These are phyloP conservation scores for Citrus glauca DNA, from an alignment of 345 rosid genomes.

Conservation along the genomic window DNA sequence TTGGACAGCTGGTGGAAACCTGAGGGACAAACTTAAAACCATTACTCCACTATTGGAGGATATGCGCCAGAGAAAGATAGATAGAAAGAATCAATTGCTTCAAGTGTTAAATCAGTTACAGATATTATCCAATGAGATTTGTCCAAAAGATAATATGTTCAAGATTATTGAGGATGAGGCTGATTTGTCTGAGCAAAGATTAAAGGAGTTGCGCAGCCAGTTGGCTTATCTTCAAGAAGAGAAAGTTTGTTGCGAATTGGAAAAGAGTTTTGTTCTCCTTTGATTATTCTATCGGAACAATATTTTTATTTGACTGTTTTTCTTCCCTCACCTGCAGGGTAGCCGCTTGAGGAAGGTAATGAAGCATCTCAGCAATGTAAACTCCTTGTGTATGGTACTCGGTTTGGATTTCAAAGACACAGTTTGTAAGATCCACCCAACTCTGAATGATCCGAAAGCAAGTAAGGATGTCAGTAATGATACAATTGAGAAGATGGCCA, in stretches of 20 bases:
- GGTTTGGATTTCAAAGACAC: conserved; percentile 50
- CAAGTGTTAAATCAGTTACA: conserved; percentile 43
- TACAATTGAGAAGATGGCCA: conserved; percentile 45
- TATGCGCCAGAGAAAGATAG: conserved; percentile 38
- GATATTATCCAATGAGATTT: conserved; percentile 47
- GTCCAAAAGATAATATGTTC: conserved; percentile 24
- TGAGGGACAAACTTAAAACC: conserved; percentile 43
- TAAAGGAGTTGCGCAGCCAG: conserved; percentile 43
- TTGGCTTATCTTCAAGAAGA: conserved; percentile 50
- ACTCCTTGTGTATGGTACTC: conserved; percentile 51
- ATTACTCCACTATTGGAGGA: conserved; percentile 41
- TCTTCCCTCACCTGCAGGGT: conserved; percentile 27
- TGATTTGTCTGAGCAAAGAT: conserved; percentile 45
- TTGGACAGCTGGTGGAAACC: conserved; percentile 32
- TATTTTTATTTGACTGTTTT: background rate
- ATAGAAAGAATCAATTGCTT: conserved; percentile 41
- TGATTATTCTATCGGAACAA: background rate
- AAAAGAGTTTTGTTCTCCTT: background rate
- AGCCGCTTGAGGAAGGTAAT: conserved; percentile 44
- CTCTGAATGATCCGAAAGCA: conserved; percentile 35
- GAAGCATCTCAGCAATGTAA: conserved; percentile 35
- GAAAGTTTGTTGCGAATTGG: conserved; percentile 34
- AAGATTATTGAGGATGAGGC: conserved; percentile 36
- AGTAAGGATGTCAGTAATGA: conserved; percentile 40
- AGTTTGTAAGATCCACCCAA: conserved; percentile 39